Percentiles rank a stretch among this genome's conserved stretches.
Conservation (phyloP, 2,329 filamentous ascomycete genomes). For the Cytospora piceicola region DNA sequence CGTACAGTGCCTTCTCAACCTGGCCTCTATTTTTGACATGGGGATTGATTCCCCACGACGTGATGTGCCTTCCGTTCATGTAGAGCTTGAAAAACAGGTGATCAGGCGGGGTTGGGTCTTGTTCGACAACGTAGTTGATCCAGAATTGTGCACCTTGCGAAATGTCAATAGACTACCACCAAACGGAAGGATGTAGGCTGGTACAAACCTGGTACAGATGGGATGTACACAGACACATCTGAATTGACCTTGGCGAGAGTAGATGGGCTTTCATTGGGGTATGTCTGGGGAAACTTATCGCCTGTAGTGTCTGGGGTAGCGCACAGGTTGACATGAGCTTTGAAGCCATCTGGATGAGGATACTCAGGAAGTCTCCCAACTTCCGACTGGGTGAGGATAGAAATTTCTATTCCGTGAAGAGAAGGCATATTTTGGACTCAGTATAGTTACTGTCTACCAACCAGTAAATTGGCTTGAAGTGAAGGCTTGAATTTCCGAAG, state of each 20-base stretch:
- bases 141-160: constrained; percentile 55
- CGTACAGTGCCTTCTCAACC: constrained; percentile 53
- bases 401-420: constrained; percentile 53
- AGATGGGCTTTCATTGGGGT: constrained; percentile 38
- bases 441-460: no score
- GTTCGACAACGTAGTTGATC: constrained; percentile 52
- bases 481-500: no score
- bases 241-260: constrained; percentile 44
- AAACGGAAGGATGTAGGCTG: neutral
- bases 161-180: neutral
- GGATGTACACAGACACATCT: constrained; percentile 59
- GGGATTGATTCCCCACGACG: constrained; percentile 56
- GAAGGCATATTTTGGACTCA: constrained; percentile 49
- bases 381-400: constrained; percentile 44
- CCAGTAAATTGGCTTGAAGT: neutral
- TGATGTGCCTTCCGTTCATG: constrained; percentile 57
- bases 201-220: constrained; percentile 54
- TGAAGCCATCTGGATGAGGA: constrained; percentile 55
- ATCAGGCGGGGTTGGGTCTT: constrained; percentile 39
- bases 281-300: constrained; percentile 31
- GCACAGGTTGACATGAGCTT: constrained; percentile 43
- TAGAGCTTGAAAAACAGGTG: constrained; percentile 59
- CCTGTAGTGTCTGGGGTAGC: constrained; percentile 28
- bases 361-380: constrained; percentile 54
- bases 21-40: constrained; percentile 41